Conservation (phyloP, 2,329 filamentous ascomycete species). For the Pyrenophora graminea region DNA sequence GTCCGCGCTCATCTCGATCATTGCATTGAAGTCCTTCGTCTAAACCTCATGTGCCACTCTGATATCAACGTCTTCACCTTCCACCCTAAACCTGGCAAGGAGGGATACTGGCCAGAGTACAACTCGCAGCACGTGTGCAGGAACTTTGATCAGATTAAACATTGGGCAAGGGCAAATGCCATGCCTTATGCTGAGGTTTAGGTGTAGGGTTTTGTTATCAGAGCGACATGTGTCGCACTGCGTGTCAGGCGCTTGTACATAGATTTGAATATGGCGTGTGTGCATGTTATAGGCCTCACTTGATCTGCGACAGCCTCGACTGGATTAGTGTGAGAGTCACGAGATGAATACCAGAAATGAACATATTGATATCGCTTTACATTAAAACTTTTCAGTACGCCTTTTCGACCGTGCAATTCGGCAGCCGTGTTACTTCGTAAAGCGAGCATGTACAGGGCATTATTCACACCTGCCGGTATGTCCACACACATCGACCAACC, state of each 20-base stretch:
- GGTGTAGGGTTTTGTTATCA: background rate
- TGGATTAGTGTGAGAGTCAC: too few relatives aligned
- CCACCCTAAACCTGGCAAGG: constrained; percentile 24
- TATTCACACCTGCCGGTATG: too few relatives aligned
- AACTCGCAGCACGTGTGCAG: constrained; percentile 40
- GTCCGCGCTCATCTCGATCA: constrained; percentile 38
- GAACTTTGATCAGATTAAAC: constrained; percentile 40
- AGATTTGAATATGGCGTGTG: background rate
- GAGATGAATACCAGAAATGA: too few relatives aligned
- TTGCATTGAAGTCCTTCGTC: constrained; percentile 44
- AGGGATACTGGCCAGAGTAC: constrained; percentile 40
- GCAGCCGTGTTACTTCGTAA: too few relatives aligned
- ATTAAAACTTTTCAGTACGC: too few relatives aligned
- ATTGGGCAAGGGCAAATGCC: constrained; percentile 41
- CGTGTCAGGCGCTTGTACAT: too few relatives aligned
- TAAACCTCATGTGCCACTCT: constrained; percentile 43
- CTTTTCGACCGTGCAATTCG: too few relatives aligned
- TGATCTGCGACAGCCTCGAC: too few relatives aligned
- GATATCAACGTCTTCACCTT: constrained; percentile 45
- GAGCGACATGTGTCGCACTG: too few relatives aligned
- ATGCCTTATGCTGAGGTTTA: constrained; percentile 35
- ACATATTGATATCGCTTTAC: too few relatives aligned
- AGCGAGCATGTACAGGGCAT: too few relatives aligned
- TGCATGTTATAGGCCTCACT: background rate
- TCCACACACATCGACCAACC: too few relatives aligned